Base-by-base conservation (phyloP, 345 rosid species). In the Salix koriyanagi region DNA sequence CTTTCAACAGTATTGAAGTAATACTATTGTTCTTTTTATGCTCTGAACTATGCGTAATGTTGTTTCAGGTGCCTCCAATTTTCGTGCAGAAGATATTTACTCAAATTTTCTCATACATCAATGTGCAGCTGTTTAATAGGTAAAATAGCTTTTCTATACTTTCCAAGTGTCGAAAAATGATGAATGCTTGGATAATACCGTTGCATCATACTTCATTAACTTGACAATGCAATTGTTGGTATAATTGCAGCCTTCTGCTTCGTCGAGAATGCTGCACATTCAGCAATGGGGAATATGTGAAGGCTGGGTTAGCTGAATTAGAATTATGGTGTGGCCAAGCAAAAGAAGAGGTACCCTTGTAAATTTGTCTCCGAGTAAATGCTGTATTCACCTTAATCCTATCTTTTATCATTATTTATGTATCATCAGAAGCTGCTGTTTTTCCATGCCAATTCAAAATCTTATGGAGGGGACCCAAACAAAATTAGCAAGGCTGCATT, bases 61-160 rank as follows among this genome's bases (percentile, higher is more conserved):
- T 36, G 18, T 72, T 68, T 44, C 60, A 81, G 84, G 84, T 77
- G 44, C 65, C 84, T 65, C 65, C 79, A 26, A 15, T 73, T 52
- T 79, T 77, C 65, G 76, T 65, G 18, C 76, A 75, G 65, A 81
- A 77, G 75, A 70, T 74, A 44, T 70, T 74, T 60, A 7, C 64
- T 66, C 81, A 81, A 66, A 41, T 71, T 70, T 81, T 81, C 50
- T 65, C 76, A 56, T 41, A 77, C 69, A 74, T 77, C 36, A 81
- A 74, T 70, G 64, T 74, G 12, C 84, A 77, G 44, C 67, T 81
- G 54, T 81, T 81, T 67, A 81, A 81, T 65, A 77, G 84, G 84
- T 81, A 39, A 76, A 19, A 36, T 30, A 42, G n/a, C 37, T 71
- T 23, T n/a, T 61, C 28, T 41, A 23, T 37, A 12, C 19, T 26